Evolutionary conservation across 352 stramenopile species (phyloP).

Genomic region (Phytopythium oedochilum): DNA sequence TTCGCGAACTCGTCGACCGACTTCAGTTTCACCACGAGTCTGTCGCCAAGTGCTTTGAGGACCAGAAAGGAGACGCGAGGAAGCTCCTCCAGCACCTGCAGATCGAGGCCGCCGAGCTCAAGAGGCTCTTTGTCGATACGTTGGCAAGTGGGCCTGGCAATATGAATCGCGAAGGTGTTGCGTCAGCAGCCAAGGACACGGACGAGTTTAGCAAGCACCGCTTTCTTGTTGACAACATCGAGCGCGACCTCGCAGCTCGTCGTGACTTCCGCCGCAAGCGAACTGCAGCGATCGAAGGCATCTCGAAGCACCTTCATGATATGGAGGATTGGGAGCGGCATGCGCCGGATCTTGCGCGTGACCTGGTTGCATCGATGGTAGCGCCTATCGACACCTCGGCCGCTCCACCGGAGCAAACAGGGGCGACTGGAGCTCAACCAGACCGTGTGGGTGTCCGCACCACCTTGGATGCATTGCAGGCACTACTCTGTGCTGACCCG

Average conservation of each 20-base stretch:
- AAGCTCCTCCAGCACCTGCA: constrained; percentile 66
- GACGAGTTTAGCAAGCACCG: constrained; percentile 10
- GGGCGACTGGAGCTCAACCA: constrained; percentile 11
- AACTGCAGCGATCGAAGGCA: constrained; percentile 2
- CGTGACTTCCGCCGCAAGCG: constrained; percentile 13
- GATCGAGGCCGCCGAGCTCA: constrained; percentile 56
- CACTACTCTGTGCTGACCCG: constrained; percentile 35
- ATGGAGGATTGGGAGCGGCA: constrained; percentile 35
- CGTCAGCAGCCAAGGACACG: not conserved
- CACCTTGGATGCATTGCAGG: constrained; percentile 32
- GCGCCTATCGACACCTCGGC: constrained; percentile 4
- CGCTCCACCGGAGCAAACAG: constrained; percentile 14
- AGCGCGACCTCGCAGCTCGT: constrained; percentile 24
- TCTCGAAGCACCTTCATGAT: constrained; percentile 14
- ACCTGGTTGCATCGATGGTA: constrained; percentile 34
- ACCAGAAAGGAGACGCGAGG: constrained; percentile 62
- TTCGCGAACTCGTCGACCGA: constrained; percentile 70
- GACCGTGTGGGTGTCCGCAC: constrained; percentile 16
- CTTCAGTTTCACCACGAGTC: constrained; percentile 77
- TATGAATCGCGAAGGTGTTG: not conserved
- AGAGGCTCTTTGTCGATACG: constrained; percentile 57
- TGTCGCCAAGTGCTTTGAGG: constrained; percentile 66
- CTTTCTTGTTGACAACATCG: constrained; percentile 41
- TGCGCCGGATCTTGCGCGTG: constrained; percentile 18
- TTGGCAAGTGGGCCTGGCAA: constrained; percentile 14